A percentile compares a stretch with the other conserved stretches of the same genome.
Conservation (phyloP, 106 monocot species). For the Amphibolis antarctica region DNA sequence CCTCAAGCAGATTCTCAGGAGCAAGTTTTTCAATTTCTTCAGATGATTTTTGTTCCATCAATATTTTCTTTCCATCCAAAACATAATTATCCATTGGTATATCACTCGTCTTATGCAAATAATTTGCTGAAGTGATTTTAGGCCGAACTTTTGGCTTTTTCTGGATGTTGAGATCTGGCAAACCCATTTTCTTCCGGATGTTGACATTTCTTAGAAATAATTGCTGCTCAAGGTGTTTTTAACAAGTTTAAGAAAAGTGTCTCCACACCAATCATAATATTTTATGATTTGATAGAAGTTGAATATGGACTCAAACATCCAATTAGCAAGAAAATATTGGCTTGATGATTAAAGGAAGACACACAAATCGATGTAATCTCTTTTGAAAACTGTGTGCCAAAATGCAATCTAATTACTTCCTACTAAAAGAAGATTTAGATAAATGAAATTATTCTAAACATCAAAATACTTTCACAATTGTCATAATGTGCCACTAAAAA, state of each 20-base stretch:
- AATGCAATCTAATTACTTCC: no score
- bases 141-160: neutral
- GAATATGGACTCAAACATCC: neutral
- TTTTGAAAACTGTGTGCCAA: no score
- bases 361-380: no score
- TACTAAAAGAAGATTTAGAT: no score
- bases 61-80: neutral
- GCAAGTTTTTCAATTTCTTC: conserved; percentile 27
- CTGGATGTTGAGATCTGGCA: conserved; percentile 28
- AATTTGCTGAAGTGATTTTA: conserved; percentile 13
- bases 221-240: conserved; percentile 41
- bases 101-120: conserved; percentile 6
- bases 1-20: conserved; percentile 59
- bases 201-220: conserved; percentile 44
- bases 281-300: neutral
- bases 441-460: no score
- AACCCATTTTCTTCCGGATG: conserved; percentile 45
- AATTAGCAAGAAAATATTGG: no score
- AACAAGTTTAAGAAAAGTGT: neutral
- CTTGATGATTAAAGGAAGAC: no score
- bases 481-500: no score
- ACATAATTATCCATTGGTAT: neutral
- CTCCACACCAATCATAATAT: neutral
- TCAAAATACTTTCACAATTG: no score
- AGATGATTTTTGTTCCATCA: conserved; percentile 16